phyloP scores from a whole-genome alignment of 495 filamentous ascomycete genomes.

The Pseudoneurospora amorphoporcata region DNA sequence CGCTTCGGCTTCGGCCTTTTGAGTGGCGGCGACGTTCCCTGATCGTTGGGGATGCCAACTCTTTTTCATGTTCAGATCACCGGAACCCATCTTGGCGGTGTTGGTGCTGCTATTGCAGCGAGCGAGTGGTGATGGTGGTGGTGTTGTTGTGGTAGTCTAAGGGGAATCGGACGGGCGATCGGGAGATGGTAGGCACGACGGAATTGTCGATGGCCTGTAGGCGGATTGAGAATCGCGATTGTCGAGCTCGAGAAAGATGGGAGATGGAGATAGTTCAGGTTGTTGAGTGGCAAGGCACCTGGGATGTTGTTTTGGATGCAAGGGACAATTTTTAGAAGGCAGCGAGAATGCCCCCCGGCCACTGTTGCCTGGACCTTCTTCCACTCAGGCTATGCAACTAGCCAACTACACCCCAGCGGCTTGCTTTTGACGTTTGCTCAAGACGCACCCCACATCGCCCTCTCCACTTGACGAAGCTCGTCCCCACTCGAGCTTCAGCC shows the following conservation, averaged over 20 bases:
- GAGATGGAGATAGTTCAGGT: background rate
- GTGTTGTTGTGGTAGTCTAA: background rate
- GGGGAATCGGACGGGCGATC: background rate
- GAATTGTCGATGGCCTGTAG: background rate
- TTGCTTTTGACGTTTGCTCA: background rate
- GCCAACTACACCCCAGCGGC: background rate
- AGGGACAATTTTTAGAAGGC: background rate
- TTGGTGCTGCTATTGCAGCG: conserved; percentile 10
- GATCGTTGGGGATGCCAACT: conserved; percentile 63
- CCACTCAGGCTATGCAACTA: background rate
- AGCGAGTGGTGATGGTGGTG: background rate
- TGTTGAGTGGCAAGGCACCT: background rate
- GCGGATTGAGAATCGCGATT: background rate
- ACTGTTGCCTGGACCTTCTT: background rate
- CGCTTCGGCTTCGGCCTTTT: conserved; percentile 65
- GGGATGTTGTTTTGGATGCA: background rate
- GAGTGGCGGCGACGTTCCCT: conserved; percentile 26
- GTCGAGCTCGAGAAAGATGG: background rate
- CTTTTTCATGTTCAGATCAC: conserved; percentile 93
- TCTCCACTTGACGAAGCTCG: conserved; percentile 1
- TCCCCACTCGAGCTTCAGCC: conserved; percentile 12
- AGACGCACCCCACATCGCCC: conserved; percentile 9
- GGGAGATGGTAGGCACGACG: background rate
- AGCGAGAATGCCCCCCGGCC: background rate
- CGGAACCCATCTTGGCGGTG: conserved; percentile 57